phyloP scores from a whole-genome alignment of 306 rosid species.

The Dalbergia oliveri region DNA sequence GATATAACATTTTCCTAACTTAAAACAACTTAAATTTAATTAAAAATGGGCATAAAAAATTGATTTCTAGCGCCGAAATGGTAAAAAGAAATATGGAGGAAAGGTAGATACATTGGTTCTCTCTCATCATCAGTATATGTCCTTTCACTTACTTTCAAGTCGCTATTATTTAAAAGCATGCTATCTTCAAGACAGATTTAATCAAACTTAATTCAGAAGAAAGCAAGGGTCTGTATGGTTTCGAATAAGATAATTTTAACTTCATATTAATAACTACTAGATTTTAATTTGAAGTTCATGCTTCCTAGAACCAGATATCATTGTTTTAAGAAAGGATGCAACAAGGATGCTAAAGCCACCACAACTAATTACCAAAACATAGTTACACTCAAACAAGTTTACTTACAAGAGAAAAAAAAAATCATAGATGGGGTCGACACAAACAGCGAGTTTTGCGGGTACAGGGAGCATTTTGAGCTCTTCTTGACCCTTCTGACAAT shows the following conservation, averaged over 20 bases:
- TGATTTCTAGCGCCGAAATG: conserved; percentile 3
- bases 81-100: background rate
- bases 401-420: too few relatives aligned
- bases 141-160: conserved; percentile 18
- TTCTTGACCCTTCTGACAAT: too few relatives aligned
- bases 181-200: conserved; percentile 25
- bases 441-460: too few relatives aligned
- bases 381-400: too few relatives aligned
- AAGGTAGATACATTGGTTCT: conserved; percentile 35
- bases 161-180: conserved; percentile 15
- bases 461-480: too few relatives aligned
- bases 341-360: background rate
- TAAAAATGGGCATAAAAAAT: conserved; percentile 25
- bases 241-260: conserved; percentile 1
- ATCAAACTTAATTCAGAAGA: conserved; percentile 5
- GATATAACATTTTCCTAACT: conserved; percentile 27
- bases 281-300: background rate
- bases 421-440: too few relatives aligned
- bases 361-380: conserved; percentile 11
- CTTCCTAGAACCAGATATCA: background rate
- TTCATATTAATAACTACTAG: background rate
- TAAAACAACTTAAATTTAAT: conserved; percentile 24
- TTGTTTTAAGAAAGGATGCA: background rate
- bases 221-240: conserved; percentile 12
- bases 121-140: background rate